These are phyloP conservation scores for Pleodorina starrii DNA, from an alignment of 139 green algal species.

Conservation along the genomic window DNA sequence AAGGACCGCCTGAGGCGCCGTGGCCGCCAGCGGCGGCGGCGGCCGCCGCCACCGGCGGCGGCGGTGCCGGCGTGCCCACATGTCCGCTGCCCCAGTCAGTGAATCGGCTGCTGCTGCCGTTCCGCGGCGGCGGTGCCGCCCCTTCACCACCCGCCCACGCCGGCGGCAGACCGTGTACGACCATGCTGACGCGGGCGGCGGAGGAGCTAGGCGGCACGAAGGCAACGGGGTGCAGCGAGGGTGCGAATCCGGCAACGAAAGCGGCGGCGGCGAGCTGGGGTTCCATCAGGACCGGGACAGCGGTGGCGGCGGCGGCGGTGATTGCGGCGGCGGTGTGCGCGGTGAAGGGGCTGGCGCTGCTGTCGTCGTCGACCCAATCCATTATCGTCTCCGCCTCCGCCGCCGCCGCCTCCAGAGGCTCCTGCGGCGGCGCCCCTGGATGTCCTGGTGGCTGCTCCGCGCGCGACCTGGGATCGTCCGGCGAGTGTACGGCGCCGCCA, in stretches of 20 bases:
- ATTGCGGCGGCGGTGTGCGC: background rate
- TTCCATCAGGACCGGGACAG: no score
- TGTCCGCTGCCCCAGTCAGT: background rate
- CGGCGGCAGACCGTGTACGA: background rate
- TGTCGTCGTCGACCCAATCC: background rate
- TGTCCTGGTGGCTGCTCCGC: no score
- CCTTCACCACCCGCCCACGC: background rate
- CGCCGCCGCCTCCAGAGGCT: background rate
- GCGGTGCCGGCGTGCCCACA: background rate
- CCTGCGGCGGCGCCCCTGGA: background rate
- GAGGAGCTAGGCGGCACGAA: background rate
- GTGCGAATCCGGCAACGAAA: background rate
- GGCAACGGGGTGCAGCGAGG: background rate
- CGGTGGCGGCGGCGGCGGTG: background rate
- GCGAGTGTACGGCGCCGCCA: no score
- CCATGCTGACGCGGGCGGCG: background rate
- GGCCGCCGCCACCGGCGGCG: background rate
- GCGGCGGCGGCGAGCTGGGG: background rate
- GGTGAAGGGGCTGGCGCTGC: background rate
- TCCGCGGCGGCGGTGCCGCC: background rate
- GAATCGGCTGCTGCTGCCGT: background rate
- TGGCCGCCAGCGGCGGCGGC: no score
- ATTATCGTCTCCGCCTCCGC: background rate
- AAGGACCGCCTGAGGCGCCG: no score
- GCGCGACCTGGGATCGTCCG: no score